Evolutionary conservation across 352 stramenopile species (phyloP).

Genomic region (Phytopythium litorale): DNA sequence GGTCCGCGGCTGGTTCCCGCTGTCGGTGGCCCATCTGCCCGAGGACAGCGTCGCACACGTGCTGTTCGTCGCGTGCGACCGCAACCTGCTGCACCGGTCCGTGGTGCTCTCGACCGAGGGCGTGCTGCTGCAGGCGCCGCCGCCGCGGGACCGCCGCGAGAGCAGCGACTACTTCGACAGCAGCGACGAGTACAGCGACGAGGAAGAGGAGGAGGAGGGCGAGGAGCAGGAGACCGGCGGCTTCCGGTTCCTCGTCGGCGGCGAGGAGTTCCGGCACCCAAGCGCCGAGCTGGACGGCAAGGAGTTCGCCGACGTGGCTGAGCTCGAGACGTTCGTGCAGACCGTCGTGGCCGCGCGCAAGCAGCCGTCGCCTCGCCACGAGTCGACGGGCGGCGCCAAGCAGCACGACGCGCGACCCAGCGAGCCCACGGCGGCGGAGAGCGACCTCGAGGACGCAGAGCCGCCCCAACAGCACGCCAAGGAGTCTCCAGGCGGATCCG

Average conservation of each 20-base stretch:
- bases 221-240: constrained; percentile 19
- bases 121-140: constrained; percentile 26
- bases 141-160: constrained; percentile 6
- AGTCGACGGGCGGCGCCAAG: constrained; percentile 14
- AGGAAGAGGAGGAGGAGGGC: constrained; percentile 18
- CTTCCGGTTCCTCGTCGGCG: constrained; percentile 48
- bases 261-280: constrained; percentile 50
- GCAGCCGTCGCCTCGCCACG: not conserved
- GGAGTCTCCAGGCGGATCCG: not conserved
- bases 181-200: constrained; percentile 12
- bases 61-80: constrained; percentile 57
- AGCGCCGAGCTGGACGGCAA: constrained; percentile 43
- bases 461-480: not conserved
- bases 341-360: constrained; percentile 16
- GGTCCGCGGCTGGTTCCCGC: constrained; percentile 31
- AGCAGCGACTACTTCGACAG: constrained; percentile 16
- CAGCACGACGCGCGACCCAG: constrained; percentile 12
- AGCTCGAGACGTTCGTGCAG: constrained; percentile 54
- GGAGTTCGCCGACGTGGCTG: constrained; percentile 39
- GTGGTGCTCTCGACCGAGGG: constrained; percentile 54
- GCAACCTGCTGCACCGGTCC: constrained; percentile 48
- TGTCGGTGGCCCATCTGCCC: constrained; percentile 40
- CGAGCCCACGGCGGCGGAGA: constrained; percentile 1
- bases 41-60: constrained; percentile 47
- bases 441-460: not conserved